These are phyloP conservation scores for Botrytis medusae DNA, from an alignment of 2,329 filamentous ascomycete genomes.

Conservation along the genomic window DNA sequence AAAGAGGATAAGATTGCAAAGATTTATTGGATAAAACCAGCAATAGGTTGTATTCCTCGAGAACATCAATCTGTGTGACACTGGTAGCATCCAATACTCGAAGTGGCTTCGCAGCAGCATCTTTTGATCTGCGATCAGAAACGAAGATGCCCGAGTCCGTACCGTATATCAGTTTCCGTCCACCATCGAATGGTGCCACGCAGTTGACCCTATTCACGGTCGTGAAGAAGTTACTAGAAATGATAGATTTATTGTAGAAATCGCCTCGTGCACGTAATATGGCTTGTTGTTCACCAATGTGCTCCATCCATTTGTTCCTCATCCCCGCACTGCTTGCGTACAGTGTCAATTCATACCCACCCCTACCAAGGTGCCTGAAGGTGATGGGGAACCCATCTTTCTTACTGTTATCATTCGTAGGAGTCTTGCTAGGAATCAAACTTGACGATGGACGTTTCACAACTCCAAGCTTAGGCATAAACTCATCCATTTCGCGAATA, in stretches of 20 bases:
- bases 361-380: slow-evolving; percentile 93
- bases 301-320: slow-evolving; percentile 94
- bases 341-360: slow-evolving; percentile 87
- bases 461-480: slow-evolving; percentile 77
- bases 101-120: slow-evolving; percentile 69
- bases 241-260: slow-evolving; percentile 76
- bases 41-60: slow-evolving; percentile 92
- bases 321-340: slow-evolving; percentile 84
- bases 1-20: slow-evolving; percentile 82
- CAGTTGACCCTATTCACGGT: slow-evolving; percentile 85
- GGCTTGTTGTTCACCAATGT: slow-evolving; percentile 87
- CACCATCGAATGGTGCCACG: slow-evolving; percentile 90
- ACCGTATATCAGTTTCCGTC: slow-evolving; percentile 89
- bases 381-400: slow-evolving; percentile 90
- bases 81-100: slow-evolving; percentile 81
- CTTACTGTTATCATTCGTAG: slow-evolving; percentile 54
- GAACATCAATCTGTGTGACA: slow-evolving; percentile 92
- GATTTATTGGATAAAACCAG: slow-evolving; percentile 93
- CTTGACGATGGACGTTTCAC: slow-evolving; percentile 87
- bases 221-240: slow-evolving; percentile 61
- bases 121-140: slow-evolving; percentile 85
- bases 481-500: slow-evolving; percentile 96
- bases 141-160: slow-evolving; percentile 94
- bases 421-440: slow-evolving; percentile 64
- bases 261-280: slow-evolving; percentile 82